phyloP scores from a whole-genome alignment of 306 rosid genomes.

The Acmispon strigosus region DNA sequence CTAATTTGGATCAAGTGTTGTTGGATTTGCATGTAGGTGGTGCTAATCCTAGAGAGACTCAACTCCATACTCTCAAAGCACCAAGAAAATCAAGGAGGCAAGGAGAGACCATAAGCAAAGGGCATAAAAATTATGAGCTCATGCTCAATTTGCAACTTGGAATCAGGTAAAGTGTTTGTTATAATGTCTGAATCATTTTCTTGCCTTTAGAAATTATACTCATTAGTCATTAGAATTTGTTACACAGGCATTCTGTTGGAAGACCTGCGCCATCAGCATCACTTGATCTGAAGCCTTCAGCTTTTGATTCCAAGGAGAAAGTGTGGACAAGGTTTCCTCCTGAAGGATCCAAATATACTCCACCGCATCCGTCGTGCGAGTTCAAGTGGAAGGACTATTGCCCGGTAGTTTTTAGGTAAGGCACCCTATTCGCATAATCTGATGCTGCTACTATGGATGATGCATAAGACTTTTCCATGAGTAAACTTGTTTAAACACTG shows the following conservation, averaged over 20 bases:
- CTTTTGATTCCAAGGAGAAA: background rate
- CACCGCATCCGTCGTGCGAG: too few species aligned
- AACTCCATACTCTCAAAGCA: constrained; percentile 27
- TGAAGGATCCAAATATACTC: too few species aligned
- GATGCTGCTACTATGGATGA: too few species aligned
- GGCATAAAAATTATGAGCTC: constrained; percentile 75
- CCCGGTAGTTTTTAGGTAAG: too few species aligned
- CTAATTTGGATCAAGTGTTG: constrained; percentile 34
- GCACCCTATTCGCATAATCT: too few species aligned
- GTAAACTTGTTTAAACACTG: too few species aligned
- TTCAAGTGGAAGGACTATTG: too few species aligned
- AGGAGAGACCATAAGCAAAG: constrained; percentile 67
- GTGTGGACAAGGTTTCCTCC: background rate
- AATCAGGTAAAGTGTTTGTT: constrained; percentile 41
- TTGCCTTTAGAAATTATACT: background rate
- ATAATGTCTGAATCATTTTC: background rate
- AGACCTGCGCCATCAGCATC: background rate
- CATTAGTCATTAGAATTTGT: background rate
- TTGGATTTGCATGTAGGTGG: constrained; percentile 17
- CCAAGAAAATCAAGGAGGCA: constrained; percentile 46
- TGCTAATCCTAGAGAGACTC: background rate
- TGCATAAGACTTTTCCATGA: too few species aligned
- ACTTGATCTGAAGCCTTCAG: background rate
- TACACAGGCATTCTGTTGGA: background rate
- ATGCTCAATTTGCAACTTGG: constrained; percentile 86